Percentiles rank a stretch among this genome's conserved stretches.
phyloP scores from a whole-genome alignment of 371 early-diverging fungal species.

The Cokeromyces recurvatus region DNA sequence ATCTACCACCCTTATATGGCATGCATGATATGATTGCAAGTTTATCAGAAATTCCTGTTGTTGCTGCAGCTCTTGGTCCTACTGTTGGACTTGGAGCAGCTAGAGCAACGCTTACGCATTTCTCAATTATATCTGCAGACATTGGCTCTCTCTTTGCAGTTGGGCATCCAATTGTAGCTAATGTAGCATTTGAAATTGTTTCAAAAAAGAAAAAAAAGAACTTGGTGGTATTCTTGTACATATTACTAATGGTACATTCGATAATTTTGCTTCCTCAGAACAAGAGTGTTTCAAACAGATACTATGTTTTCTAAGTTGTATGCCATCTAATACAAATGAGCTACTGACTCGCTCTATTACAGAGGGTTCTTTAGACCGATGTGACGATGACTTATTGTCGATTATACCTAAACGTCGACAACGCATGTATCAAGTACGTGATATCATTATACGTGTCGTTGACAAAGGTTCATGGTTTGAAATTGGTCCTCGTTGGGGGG shows the following conservation, averaged over 20 bases:
- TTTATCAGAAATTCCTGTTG: constrained; percentile 40
- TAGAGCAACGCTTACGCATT: constrained; percentile 39
- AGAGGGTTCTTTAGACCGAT: constrained; percentile 21
- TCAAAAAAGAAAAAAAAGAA: constrained; percentile 30
- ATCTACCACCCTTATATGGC: constrained; percentile 39
- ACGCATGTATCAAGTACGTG: constrained; percentile 37
- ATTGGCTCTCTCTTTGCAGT: constrained; percentile 41
- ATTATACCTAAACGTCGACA: constrained; percentile 40
- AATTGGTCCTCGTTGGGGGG: constrained; percentile 42
- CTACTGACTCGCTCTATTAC: constrained; percentile 18
- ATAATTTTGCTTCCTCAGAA: constrained; percentile 33
- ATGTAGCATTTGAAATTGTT: constrained; percentile 39
- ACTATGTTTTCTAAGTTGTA: constrained; percentile 29
- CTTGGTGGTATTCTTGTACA: constrained; percentile 37
- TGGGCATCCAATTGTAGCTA: constrained; percentile 40
- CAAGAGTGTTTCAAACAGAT: constrained; percentile 39
- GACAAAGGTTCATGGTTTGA: constrained; percentile 40
- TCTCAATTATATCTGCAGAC: constrained; percentile 29
- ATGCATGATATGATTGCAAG: constrained; percentile 41
- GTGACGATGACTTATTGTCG: constrained; percentile 29
- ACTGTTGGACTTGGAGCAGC: constrained; percentile 43
- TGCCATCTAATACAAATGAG: constrained; percentile 26
- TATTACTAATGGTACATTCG: constrained; percentile 38
- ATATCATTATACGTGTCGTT: constrained; percentile 28
- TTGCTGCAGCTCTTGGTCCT: constrained; percentile 37